Percentiles rank a stretch among this genome's conserved stretches.
Conservation (phyloP, 176 grass and related monocot species). For the Phragmites australis region DNA sequence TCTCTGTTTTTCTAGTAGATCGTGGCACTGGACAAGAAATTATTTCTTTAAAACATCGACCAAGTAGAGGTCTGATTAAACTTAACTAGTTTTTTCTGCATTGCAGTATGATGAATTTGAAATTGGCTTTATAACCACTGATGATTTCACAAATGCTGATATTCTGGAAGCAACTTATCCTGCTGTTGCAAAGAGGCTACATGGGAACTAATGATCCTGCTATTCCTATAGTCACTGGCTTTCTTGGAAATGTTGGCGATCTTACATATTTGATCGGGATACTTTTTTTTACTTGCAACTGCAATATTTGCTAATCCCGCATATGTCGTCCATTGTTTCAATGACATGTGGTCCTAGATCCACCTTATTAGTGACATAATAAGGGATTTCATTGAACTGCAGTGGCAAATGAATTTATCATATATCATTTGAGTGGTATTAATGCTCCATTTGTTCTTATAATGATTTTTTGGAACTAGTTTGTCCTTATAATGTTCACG, state of each 20-base stretch:
- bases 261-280: not conserved
- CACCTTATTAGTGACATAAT: too few species aligned
- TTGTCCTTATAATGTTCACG: not conserved
- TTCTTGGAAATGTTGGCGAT: constrained; percentile 70
- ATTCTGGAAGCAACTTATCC: constrained; percentile 87
- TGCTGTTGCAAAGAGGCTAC: constrained; percentile 72
- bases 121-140: constrained; percentile 77
- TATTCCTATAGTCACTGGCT: constrained; percentile 74
- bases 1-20: constrained; percentile 2
- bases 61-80: not conserved
- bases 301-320: too few species aligned
- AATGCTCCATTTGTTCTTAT: not conserved
- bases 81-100: constrained; percentile 1
- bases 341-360: too few species aligned
- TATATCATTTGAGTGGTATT: not conserved
- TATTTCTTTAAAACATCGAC: not conserved
- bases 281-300: too few species aligned
- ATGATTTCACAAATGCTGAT: constrained; percentile 79
- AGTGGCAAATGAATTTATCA: too few species aligned
- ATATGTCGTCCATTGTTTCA: too few species aligned
- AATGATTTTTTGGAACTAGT: not conserved
- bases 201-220: constrained; percentile 46
- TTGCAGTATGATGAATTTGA: constrained; percentile 86
- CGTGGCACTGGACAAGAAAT: not conserved
- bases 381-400: too few species aligned